Evolutionary conservation across 2,329 filamentous ascomycete species (phyloP).

Genomic region (Colletotrichum destructivum): DNA sequence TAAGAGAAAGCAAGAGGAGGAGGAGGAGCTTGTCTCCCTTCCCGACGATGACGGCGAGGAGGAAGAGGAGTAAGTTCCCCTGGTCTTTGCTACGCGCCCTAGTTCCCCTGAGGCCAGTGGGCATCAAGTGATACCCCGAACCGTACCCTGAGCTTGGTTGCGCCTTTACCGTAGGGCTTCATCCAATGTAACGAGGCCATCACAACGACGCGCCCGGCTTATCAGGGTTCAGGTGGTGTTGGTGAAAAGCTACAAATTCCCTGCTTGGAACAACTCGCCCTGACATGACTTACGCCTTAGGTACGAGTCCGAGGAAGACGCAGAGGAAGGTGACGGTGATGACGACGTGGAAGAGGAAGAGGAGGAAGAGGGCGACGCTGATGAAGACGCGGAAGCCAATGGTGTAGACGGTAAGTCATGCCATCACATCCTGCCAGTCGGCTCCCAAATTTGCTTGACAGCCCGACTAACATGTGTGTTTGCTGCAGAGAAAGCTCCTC

Average conservation of each 20-base stretch:
- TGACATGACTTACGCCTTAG: constrained; percentile 48
- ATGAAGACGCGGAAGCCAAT: constrained; percentile 48
- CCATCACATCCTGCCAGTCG: no score
- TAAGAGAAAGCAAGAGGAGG: constrained; percentile 69
- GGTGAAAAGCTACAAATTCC: not conserved
- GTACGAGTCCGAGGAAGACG: constrained; percentile 59
- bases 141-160: not conserved
- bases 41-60: constrained; percentile 67
- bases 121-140: not conserved
- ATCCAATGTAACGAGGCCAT: not conserved
- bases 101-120: no score
- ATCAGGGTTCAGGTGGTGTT: not conserved
- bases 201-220: constrained; percentile 22
- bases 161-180: not conserved
- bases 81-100: not conserved
- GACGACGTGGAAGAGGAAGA: constrained; percentile 56
- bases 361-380: constrained; percentile 51
- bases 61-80: constrained; percentile 66
- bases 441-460: not conserved
- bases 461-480: constrained; percentile 10
- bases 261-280: not conserved
- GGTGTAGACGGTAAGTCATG: constrained; percentile 31
- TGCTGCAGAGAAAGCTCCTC: constrained; percentile 56
- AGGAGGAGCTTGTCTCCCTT: constrained; percentile 69
- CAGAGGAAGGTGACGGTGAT: constrained; percentile 58